Base-by-base conservation (phyloP, 495 filamentous ascomycete genomes). In the Aspergillus heteromorphus region DNA sequence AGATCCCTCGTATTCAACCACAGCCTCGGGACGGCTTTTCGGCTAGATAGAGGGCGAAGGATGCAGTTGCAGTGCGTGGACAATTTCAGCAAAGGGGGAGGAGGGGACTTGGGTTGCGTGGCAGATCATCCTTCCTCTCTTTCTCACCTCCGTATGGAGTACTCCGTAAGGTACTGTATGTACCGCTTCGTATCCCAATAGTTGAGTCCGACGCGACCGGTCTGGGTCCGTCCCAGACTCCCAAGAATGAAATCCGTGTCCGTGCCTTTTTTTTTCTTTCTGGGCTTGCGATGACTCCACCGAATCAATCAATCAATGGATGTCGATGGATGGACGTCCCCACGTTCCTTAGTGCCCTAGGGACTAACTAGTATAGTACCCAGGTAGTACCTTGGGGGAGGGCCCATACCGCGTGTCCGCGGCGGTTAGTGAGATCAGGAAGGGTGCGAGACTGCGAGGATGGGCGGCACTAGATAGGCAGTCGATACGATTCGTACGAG, bases 251-350 rank as follows among this genome's bases (percentile, higher is more conserved):
- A n/a, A 43, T 10, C 20, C 10, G 10, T 45, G 42, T 45, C 42
- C 42, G 42, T 45, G 42, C 42, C 42, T 45, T 25, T n/a, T n/a
- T n/a, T n/a, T n/a, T n/a, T n/a, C n/a, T 45, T 13, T 45, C 42
- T 45, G 42, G 42, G 20, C 25, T 45, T 13, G 6, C 8, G 25
- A 13, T 45, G 42, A 21, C 42, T 20, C 42, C 42, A 45, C 42
- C n/a, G 11, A 1, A 45, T 27, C 20, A 45, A 10, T 19, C 17
- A 11, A 16, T 45, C 19, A 21, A 6, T 45, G 19, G 20, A 13
- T 16, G n/a, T n/a, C n/a, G n/a, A n/a, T n/a, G n/a, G n/a, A n/a
- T n/a, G n/a, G 13, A 25, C 11, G 9, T 20, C 17, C 10, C 42
- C 20, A 20, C 42, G 9, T 21, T 43, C 18, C 21, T 20, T 9